phyloP scores from a whole-genome alignment of 805 yeast genomes.

The Yarrowia divulgata region DNA sequence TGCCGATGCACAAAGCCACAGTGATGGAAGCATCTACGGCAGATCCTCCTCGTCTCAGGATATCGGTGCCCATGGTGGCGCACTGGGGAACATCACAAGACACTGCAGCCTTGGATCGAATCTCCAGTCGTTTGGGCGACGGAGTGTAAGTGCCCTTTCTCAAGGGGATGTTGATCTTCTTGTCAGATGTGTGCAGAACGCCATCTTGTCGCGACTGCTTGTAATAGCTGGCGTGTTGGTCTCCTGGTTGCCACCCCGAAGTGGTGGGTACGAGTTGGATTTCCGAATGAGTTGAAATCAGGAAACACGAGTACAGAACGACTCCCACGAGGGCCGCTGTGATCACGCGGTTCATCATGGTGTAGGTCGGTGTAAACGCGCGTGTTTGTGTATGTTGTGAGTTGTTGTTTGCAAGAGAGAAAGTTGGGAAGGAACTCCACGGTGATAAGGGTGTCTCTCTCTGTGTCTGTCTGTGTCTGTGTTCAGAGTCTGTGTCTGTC shows the following conservation, averaged over 20 bases:
- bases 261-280: not conserved
- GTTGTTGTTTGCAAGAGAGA: not conserved
- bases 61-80: slow-evolving; percentile 66
- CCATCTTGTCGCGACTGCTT: not conserved
- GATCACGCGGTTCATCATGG: not conserved
- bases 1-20: slow-evolving; percentile 86
- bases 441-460: no score
- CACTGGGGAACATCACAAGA: slow-evolving; percentile 70
- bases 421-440: no score
- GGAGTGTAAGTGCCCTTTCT: slow-evolving; percentile 29
- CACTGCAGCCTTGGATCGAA: slow-evolving; percentile 56
- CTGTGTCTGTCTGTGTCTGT: no score
- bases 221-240: slow-evolving; percentile 25
- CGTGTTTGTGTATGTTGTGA: not conserved
- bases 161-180: slow-evolving; percentile 37
- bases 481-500: not conserved
- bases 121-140: slow-evolving; percentile 15
- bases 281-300: not conserved
- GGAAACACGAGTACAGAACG: not conserved
- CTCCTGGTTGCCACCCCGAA: slow-evolving; percentile 21
- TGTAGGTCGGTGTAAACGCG: not conserved
- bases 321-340: not conserved
- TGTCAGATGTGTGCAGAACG: not conserved
- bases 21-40: slow-evolving; percentile 96
- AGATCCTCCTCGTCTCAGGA: slow-evolving; percentile 64